A percentile compares a stretch with the other conserved stretches of the same genome.
phyloP scores from a whole-genome alignment of 441 rosid genomes.

The Rhodomyrtus psidioides region DNA sequence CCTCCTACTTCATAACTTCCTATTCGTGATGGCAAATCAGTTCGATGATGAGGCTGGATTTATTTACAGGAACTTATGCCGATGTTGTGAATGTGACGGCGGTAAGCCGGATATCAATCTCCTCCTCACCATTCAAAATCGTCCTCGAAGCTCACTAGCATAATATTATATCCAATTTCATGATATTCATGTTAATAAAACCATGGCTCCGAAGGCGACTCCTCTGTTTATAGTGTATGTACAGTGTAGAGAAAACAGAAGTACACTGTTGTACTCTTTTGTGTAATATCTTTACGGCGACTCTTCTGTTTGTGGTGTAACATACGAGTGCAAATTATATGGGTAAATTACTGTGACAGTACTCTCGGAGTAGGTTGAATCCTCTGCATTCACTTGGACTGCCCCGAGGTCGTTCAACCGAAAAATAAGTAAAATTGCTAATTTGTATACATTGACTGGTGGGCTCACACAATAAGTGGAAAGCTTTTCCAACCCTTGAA shows the following conservation, averaged over 20 bases:
- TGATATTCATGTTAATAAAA: too few species aligned
- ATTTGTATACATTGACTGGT: neutral
- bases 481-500: neutral
- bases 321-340: neutral
- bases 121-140: too few species aligned
- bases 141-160: too few species aligned
- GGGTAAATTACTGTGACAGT: neutral
- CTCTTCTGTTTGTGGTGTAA: neutral
- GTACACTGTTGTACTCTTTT: neutral
- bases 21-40: neutral
- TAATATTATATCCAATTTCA: too few species aligned
- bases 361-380: neutral
- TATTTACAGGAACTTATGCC: too few species aligned
- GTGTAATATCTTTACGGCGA: neutral
- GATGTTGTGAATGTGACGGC: too few species aligned
- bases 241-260: rapidly evolving
- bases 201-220: neutral
- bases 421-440: neutral
- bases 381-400: neutral
- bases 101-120: too few species aligned
- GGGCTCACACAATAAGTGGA: neutral
- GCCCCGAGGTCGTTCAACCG: neutral
- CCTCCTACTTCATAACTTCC: neutral
- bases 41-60: neutral
- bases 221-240: too few species aligned